Evolutionary conservation across 495 filamentous ascomycete species (phyloP).

Genomic region (Tuber calosporum): DNA sequence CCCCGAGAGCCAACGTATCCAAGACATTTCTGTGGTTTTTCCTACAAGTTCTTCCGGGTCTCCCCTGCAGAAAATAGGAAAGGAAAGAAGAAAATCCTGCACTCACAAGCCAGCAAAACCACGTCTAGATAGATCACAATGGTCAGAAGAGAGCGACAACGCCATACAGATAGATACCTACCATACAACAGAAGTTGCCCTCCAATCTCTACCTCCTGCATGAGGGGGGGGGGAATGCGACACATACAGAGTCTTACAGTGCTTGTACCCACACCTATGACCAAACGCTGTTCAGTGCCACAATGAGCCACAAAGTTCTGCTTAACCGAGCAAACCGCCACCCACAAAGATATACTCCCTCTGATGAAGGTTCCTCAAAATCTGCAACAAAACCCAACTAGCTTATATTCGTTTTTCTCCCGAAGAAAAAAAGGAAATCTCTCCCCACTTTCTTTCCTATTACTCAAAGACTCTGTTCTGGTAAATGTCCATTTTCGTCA

Average conservation of each 20-base stretch:
- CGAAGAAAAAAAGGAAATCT: background rate
- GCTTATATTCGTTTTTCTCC: background rate
- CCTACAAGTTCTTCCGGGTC: background rate
- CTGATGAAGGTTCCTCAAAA: background rate
- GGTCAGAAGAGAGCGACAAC: background rate
- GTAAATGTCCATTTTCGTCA: background rate
- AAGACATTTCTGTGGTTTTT: background rate
- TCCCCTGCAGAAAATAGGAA: background rate
- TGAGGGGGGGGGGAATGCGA: background rate
- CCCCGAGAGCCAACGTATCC: background rate
- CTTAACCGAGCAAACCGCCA: background rate
- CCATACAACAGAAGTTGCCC: background rate
- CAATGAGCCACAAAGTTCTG: background rate
- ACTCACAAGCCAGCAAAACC: background rate
- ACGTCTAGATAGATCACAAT: background rate
- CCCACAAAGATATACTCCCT: background rate
- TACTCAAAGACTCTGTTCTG: background rate
- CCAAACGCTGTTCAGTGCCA: background rate
- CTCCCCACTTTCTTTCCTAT: background rate
- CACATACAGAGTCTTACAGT: background rate
- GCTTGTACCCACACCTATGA: background rate
- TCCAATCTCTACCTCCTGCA: background rate
- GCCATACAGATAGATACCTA: background rate
- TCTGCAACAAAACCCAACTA: background rate
- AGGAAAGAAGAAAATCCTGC: background rate